Evolutionary conservation across 345 rosid genomes (phyloP).

Genomic region (Adansonia digitata): DNA sequence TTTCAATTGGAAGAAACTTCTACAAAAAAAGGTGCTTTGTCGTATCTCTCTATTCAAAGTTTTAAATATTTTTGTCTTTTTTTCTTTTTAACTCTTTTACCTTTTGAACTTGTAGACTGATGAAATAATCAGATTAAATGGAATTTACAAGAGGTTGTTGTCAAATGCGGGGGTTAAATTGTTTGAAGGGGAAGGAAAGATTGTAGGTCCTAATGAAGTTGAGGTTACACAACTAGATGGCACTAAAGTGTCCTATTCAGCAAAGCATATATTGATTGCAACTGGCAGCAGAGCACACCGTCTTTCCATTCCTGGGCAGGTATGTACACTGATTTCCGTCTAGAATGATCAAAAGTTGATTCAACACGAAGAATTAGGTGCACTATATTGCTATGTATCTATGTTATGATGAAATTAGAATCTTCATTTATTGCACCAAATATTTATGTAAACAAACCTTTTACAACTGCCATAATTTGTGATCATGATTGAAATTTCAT

Average conservation of each 20-base stretch:
- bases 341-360: neutral
- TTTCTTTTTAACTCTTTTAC: neutral
- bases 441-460: neutral
- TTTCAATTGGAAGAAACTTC: constrained; percentile 86
- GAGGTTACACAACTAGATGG: constrained; percentile 94
- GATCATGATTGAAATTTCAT: neutral
- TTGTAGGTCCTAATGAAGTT: constrained; percentile 87
- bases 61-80: neutral
- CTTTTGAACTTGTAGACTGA: constrained; percentile 58
- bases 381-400: neutral
- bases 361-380: neutral
- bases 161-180: constrained; percentile 89
- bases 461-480: neutral
- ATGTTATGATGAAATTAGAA: neutral
- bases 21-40: constrained; percentile 69
- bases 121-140: constrained; percentile 83
- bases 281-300: constrained; percentile 95
- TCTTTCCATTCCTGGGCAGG: constrained; percentile 81
- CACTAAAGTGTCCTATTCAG: constrained; percentile 71
- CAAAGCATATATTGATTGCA: constrained; percentile 92
- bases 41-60: neutral
- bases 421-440: neutral
- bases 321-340: constrained; percentile 19
- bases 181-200: constrained; percentile 93
- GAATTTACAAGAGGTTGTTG: constrained; percentile 81